Evolutionary conservation across 768 basidiomycete species (phyloP).

Genomic region (Rhodotorula kratochvilovae): DNA sequence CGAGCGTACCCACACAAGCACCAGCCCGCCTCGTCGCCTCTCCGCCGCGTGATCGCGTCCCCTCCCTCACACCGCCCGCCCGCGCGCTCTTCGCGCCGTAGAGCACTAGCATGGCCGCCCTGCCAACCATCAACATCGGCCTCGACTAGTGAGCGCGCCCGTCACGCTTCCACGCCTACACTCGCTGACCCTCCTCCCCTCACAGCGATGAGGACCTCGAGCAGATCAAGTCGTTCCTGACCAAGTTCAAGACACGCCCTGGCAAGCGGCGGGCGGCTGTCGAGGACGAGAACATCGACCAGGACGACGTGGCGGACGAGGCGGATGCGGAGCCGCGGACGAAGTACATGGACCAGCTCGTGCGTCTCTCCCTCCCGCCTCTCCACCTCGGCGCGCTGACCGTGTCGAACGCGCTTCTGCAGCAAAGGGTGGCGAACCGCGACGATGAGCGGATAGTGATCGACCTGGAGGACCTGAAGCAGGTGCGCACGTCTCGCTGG

Average conservation of each 20-base stretch:
- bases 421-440: slow-evolving; percentile 91
- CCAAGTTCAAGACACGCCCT: slow-evolving; percentile 23
- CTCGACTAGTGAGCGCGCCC: slow-evolving; percentile 36
- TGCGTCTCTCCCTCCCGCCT: slow-evolving; percentile 49
- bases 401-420: background rate
- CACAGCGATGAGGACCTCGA: slow-evolving; percentile 34
- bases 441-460: slow-evolving; percentile 84
- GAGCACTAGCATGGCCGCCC: slow-evolving; percentile 4
- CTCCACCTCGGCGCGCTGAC: slow-evolving; percentile 6
- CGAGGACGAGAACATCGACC: background rate
- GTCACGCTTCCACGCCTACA: background rate
- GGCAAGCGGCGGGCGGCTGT: slow-evolving; percentile 11
- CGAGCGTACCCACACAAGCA: background rate
- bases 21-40: too few species aligned
- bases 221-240: slow-evolving; percentile 37
- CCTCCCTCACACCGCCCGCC: background rate
- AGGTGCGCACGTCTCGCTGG: slow-evolving; percentile 5
- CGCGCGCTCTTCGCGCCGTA: background rate
- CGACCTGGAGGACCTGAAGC: slow-evolving; percentile 68
- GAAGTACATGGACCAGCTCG: slow-evolving; percentile 81
- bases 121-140: slow-evolving; percentile 37
- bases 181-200: background rate
- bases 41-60: background rate
- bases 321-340: slow-evolving; percentile 24
- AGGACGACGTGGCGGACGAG: slow-evolving; percentile 4